Percentiles rank a stretch among this genome's conserved stretches.
Conservation (phyloP, 257 asterid genomes). For the Eustoma russellianum region DNA sequence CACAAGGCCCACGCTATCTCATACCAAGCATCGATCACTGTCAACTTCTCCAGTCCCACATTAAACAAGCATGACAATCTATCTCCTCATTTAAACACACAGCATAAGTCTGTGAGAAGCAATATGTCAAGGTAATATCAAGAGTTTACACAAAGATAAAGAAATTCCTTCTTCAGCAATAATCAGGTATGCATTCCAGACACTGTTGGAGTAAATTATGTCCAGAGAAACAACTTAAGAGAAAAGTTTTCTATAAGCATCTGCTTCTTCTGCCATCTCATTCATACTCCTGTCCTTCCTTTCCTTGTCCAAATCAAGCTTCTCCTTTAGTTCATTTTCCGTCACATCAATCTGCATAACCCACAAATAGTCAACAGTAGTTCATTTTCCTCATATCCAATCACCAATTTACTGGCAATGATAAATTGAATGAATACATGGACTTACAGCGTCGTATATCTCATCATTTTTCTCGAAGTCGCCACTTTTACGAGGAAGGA, state of each 20-base stretch:
- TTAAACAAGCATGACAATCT: no score
- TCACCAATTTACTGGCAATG: not conserved
- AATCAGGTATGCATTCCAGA: not conserved
- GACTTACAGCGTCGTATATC: constrained; percentile 83
- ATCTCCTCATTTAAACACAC: no score
- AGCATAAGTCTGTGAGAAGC: no score
- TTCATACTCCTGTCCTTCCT: constrained; percentile 76
- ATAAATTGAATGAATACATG: not conserved
- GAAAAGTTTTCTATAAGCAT: constrained; percentile 62
- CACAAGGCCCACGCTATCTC: no score
- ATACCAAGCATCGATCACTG: no score
- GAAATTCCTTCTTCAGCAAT: not conserved
- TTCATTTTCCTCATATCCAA: not conserved
- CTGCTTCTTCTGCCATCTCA: constrained; percentile 94
- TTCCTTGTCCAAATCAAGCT: constrained; percentile 79
- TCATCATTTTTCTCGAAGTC: constrained; percentile 84
- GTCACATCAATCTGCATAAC: constrained; percentile 55
- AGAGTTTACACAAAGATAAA: not conserved
- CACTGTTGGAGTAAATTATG: not conserved
- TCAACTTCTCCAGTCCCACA: no score
- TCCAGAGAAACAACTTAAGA: constrained; percentile 12
- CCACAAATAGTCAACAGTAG: not conserved
- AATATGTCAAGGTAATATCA: no score
- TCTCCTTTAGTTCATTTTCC: constrained; percentile 78
- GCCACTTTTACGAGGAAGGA: constrained; percentile 68